Base-by-base conservation (phyloP, 192 early-diverging fungal genomes). In the Coemansia pectinata region DNA sequence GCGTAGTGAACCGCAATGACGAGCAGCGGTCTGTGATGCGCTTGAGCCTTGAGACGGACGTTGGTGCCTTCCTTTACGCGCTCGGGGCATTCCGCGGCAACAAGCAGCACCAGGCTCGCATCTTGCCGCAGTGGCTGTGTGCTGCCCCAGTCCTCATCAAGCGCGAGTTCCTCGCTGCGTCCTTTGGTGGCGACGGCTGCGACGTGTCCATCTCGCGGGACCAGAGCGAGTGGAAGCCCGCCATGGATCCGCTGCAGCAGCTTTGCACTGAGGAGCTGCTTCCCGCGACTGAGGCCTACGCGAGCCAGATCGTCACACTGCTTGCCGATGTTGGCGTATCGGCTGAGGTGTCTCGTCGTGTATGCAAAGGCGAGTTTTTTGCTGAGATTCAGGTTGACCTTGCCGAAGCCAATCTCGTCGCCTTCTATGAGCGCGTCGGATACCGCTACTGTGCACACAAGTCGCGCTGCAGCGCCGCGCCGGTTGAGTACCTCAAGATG, bases 121-220 rank as follows among this genome's bases (percentile, higher is more conserved):
- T n/a, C 6, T 42, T 72, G 63, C 70, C 70, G 19, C 64, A 42
- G 64, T 72, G 70, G 70, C 70, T 72, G 42, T 34, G 70, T 31
- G 63, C 33, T 47, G 70, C 70, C 1, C 63, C 70, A 17, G 55
- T 5, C 10, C 70, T 72, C 7, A 36, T 72, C 45, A 72, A 72
- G 64, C 70, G 70, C 59, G 70, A 72, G 65, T 72, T 72, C 70
- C 70, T 72, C 5, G 70, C 70, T 3, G 71, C 71, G 27, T n/a
- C 66, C 52, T 55, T 55, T 55, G 52, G 52, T 14, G 52, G 52
- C 25, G 52, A 3, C 10, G 25, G 25, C 52, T 10, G 65, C 33
- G 1, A 9, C 34, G 66, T 72, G 25, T 72, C 71, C 2, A 66
- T 72, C 42, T 14, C 29, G n/a, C 8, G 14, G 65, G 5, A 41